Percentiles rank a stretch among this genome's conserved stretches.
Conservation (phyloP, 2,329 filamentous ascomycete genomes). For the Sclerotinia glacialis region DNA sequence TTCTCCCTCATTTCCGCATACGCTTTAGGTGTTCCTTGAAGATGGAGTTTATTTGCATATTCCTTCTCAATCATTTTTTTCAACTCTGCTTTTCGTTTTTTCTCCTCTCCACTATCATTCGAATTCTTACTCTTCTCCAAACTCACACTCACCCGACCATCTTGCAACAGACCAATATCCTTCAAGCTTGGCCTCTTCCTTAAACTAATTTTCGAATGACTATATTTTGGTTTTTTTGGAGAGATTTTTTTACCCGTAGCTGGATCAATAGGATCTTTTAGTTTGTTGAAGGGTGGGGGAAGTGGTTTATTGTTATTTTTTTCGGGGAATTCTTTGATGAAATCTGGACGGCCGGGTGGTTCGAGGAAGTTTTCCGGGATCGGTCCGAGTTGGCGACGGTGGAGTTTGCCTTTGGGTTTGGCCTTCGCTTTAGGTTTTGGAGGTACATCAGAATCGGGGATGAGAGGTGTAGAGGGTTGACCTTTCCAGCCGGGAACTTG, state of each 20-base stretch:
- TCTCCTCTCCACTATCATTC: neutral
- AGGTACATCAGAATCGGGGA: neutral
- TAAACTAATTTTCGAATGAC: conserved; percentile 10
- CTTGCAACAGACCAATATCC: neutral
- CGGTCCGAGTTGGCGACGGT: neutral
- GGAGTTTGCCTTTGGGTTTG: neutral
- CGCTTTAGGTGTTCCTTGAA: neutral
- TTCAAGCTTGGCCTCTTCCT: neutral
- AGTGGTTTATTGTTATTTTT: conserved; percentile 1
- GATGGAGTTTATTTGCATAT: neutral
- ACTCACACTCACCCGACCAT: neutral
- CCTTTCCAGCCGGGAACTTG: neutral
- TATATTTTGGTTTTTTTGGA: neutral
- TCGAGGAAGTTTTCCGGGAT: conserved; percentile 10
- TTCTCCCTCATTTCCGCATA: neutral
- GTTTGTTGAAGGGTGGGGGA: neutral
- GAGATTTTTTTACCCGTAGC: neutral
- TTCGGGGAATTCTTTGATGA: neutral
- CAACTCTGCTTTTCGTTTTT: neutral
- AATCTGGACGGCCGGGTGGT: conserved; percentile 7
- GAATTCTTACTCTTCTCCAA: neutral
- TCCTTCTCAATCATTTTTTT: neutral
- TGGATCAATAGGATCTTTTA: neutral
- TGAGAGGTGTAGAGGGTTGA: neutral
- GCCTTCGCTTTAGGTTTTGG: neutral